Evolutionary conservation across 139 green algal genomes (phyloP), one percentile per base, ranked within the genome.

Genomic region (Chlorella ohadii): DNA sequence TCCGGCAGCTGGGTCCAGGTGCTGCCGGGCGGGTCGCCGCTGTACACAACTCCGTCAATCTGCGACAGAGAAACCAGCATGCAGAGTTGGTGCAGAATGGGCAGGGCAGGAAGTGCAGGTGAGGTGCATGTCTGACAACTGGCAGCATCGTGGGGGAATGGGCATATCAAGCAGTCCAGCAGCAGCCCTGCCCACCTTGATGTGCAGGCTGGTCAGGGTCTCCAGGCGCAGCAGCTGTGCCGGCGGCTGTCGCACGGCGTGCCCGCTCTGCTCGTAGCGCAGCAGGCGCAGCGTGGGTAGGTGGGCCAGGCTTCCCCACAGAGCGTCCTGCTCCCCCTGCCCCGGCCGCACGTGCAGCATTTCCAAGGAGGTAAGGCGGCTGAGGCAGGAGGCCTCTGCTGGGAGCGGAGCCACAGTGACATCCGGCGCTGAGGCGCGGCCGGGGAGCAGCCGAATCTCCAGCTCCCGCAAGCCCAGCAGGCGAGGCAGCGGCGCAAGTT

Each of bases 261-360:
- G 72, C 28, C 28, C 28, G 41, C 41, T 63, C 41, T 63, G 41
- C 27, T 28, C 28, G 4, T 25, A 78, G 11, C n/a, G 9, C 72
- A 78, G 41, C 28, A 28, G 72, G 44, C 16, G 39, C 71, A 77
- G 72, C 12, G 44, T 27, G 5, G 72, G 72, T 44, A 78, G 44
- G 41, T 33, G 36, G 15, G 72, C 44, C 72, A 78, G 72, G 72
- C 72, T 63, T 44, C 20, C 72, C 72, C 72, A 78, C 34, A 78
- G 56, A 4, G 28, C 72, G 1, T 28, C 41, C 44, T 61, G 44
- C 72, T 61, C 72, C 47, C 41, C 44, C 44, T 36, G 22, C 39
- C 4, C 28, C 28, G 72, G 41, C 72, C 72, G 72, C 72, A 78
- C 41, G 44, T 78, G 72, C 44, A 16, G 41, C 72, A 78, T 44